Percentiles rank a stretch among this genome's conserved stretches.
phyloP scores from a whole-genome alignment of 192 early-diverging fungal genomes.

The Backusella macrospora region DNA sequence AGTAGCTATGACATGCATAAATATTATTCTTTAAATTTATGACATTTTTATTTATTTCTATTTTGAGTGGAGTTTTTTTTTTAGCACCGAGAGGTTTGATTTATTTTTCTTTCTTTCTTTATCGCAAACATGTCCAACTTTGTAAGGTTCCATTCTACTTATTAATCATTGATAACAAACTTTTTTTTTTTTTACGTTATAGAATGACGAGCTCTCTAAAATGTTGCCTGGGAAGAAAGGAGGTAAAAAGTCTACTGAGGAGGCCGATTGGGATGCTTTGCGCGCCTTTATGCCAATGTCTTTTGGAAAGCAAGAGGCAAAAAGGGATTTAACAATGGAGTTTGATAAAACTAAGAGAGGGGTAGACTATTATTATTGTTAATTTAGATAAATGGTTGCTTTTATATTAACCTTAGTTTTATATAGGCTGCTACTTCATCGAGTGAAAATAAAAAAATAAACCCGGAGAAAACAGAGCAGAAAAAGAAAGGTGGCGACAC shows the following conservation, averaged over 20 bases:
- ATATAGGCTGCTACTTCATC: background rate
- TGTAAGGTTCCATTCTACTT: background rate
- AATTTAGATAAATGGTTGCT: background rate
- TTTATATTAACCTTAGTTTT: background rate
- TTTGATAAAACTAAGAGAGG: conserved; percentile 45
- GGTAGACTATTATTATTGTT: conserved; percentile 10
- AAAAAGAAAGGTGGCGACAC: conserved; percentile 31
- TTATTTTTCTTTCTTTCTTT: no score
- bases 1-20: no score
- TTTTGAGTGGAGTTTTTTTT: no score
- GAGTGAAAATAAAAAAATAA: background rate
- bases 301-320: conserved; percentile 51
- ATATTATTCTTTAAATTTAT: no score
- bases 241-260: conserved; percentile 35
- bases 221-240: conserved; percentile 42
- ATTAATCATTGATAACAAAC: background rate
- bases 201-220: conserved; percentile 55
- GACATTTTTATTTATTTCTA: no score
- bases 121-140: background rate
- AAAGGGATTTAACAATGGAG: conserved; percentile 20
- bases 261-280: conserved; percentile 46
- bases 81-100: no score
- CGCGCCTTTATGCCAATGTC: conserved; percentile 53
- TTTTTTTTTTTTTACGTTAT: background rate
- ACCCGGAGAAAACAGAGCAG: background rate